A percentile compares a stretch with the other conserved stretches of the same genome.
Evolutionary conservation across 352 stramenopile genomes (phyloP).

Genomic region (Globisporangium irregulare): DNA sequence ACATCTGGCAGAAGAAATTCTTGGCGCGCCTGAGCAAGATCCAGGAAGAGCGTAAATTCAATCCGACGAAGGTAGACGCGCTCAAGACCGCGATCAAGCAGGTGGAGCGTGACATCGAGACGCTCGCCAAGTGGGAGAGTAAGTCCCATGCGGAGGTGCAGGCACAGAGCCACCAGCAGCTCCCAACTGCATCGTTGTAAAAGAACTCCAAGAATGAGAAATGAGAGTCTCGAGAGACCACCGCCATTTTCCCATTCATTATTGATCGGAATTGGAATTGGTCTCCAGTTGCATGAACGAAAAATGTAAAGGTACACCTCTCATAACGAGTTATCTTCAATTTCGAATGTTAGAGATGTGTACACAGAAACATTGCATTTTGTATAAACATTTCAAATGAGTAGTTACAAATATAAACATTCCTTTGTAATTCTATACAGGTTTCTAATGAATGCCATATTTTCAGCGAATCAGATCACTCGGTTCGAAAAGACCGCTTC

Average conservation of each 20-base stretch:
- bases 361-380: too few species aligned
- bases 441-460: too few species aligned
- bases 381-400: too few species aligned
- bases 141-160: constrained; percentile 16
- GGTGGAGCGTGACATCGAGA: constrained; percentile 57
- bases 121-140: constrained; percentile 54
- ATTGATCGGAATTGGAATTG: too few species aligned
- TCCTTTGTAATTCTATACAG: too few species aligned
- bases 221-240: not conserved
- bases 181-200: not conserved
- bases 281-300: too few species aligned
- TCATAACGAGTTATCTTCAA: too few species aligned
- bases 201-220: not conserved
- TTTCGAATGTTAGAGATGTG: too few species aligned
- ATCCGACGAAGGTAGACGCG: constrained; percentile 36
- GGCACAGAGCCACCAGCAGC: not conserved
- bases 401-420: too few species aligned
- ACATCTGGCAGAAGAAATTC: constrained; percentile 82
- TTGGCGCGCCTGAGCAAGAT: constrained; percentile 35
- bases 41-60: constrained; percentile 55
- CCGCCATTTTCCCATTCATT: not conserved
- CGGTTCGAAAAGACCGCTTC: too few species aligned
- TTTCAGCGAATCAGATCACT: too few species aligned
- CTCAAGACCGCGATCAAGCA: constrained; percentile 46
- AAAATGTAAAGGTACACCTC: too few species aligned